These are phyloP conservation scores for Coffea eugenioides DNA, from an alignment of 257 asterid species.

Conservation along the genomic window DNA sequence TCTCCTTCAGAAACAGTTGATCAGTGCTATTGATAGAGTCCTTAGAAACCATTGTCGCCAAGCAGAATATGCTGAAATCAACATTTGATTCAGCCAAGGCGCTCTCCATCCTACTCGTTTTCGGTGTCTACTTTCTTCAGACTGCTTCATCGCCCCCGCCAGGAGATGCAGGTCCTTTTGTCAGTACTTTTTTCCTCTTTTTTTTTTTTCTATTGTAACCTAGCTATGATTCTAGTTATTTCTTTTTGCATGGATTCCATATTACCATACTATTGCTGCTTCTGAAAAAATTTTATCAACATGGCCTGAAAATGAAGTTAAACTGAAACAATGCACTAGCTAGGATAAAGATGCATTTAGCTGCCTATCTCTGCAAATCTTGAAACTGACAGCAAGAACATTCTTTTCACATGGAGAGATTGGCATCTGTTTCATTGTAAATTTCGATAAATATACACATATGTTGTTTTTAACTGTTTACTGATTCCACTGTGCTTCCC, in stretches of 20 bases:
- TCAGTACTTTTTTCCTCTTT: too few species aligned
- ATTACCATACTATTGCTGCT: not conserved
- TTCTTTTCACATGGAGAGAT: not conserved
- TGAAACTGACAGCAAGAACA: not conserved
- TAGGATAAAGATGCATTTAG: not conserved
- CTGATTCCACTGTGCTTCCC: not conserved
- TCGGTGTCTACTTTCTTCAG: conserved; percentile 13
- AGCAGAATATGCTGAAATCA: not conserved
- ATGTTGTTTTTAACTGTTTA: too few species aligned
- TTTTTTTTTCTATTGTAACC: too few species aligned
- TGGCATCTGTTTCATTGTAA: not conserved
- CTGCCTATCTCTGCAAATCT: too few species aligned
- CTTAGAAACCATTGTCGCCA: too few species aligned
- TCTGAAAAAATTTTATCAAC: not conserved
- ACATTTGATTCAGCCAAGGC: not conserved
- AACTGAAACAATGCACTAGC: too few species aligned
- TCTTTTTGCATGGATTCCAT: not conserved
- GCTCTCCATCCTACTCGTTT: conserved; percentile 4
- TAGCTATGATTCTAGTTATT: not conserved
- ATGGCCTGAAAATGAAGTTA: not conserved
- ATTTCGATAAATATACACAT: not conserved
- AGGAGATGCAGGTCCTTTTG: conserved; percentile 39
- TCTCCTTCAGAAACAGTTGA: not conserved
- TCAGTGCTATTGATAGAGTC: not conserved
- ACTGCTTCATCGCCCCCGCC: conserved; percentile 33